These are phyloP conservation scores for Dactylellina cionopaga DNA, from an alignment of 2,329 filamentous ascomycete genomes.

Conservation along the genomic window DNA sequence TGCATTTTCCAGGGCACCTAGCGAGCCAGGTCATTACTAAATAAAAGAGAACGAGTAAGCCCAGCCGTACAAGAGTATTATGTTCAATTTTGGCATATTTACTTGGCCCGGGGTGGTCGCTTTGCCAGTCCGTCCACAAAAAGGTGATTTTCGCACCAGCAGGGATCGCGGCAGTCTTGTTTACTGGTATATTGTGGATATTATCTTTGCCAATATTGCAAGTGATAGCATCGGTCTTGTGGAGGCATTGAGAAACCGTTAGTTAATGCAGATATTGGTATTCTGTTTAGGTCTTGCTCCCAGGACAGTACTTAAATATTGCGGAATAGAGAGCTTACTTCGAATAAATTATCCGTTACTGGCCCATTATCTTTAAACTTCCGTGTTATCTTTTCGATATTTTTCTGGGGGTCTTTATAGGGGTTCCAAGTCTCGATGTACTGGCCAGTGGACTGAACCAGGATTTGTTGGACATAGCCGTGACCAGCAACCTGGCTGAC, in stretches of 20 bases:
- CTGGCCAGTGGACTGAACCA: constrained; percentile 51
- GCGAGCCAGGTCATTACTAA: constrained; percentile 60
- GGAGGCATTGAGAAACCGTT: no score
- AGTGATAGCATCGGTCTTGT: constrained; percentile 57
- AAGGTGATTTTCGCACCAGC: constrained; percentile 30
- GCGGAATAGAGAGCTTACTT: neutral
- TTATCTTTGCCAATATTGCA: constrained; percentile 54
- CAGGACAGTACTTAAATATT: no score
- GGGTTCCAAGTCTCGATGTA: constrained; percentile 58
- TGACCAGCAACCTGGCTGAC: constrained; percentile 36
- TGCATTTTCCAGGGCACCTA: constrained; percentile 58
- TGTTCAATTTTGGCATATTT: neutral
- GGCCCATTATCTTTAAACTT: constrained; percentile 57
- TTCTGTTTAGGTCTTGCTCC: no score
- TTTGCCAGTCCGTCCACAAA: constrained; percentile 44
- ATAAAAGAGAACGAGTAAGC: neutral
- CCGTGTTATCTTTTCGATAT: constrained; percentile 57
- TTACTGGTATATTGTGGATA: constrained; percentile 53
- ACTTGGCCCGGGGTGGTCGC: constrained; percentile 41
- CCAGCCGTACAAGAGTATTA: neutral
- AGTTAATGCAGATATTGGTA: no score
- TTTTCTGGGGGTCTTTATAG: constrained; percentile 58
- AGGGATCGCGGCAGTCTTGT: constrained; percentile 50
- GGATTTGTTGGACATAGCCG: constrained; percentile 56
- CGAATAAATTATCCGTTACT: constrained; percentile 56